phyloP scores from a whole-genome alignment of 441 rosid species.

The Arabidopsis hybrid region DNA sequence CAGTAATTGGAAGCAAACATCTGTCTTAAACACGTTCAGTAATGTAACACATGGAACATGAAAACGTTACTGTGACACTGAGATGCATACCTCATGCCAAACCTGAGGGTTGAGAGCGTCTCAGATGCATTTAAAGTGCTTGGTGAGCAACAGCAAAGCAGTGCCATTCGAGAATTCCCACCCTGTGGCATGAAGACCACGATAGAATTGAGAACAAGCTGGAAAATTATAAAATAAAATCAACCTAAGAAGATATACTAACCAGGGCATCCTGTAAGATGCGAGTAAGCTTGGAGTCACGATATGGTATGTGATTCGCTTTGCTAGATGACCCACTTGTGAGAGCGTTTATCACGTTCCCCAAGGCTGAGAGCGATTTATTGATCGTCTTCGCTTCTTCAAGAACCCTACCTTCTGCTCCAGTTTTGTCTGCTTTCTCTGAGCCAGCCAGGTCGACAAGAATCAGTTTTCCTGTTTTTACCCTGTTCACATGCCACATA shows the following conservation, averaged over 20 bases:
- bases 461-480: conserved; percentile 71
- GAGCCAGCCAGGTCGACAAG: conserved; percentile 98
- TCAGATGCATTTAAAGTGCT: conserved; percentile 79
- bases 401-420: conserved; percentile 93
- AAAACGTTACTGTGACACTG: conserved; percentile 12
- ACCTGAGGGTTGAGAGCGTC: conserved; percentile 88
- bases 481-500: conserved; percentile 50
- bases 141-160: conserved; percentile 93
- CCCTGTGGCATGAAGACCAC: conserved; percentile 58
- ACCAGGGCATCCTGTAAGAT: conserved; percentile 88
- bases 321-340: conserved; percentile 71
- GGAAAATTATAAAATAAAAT: conserved; percentile 13
- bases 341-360: conserved; percentile 86
- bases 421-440: conserved; percentile 92
- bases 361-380: conserved; percentile 86
- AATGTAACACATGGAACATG: conserved; percentile 1
- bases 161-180: conserved; percentile 78
- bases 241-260: conserved; percentile 44
- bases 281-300: conserved; percentile 96
- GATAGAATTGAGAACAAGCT: conserved; percentile 27
- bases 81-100: conserved; percentile 75
- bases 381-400: conserved; percentile 95
- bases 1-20: conserved; percentile 20
- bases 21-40: conserved; percentile 7
- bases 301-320: conserved; percentile 77